phyloP scores from a whole-genome alignment of 108 stramenopile genomes.

The Aurantiochytrium sp. region DNA sequence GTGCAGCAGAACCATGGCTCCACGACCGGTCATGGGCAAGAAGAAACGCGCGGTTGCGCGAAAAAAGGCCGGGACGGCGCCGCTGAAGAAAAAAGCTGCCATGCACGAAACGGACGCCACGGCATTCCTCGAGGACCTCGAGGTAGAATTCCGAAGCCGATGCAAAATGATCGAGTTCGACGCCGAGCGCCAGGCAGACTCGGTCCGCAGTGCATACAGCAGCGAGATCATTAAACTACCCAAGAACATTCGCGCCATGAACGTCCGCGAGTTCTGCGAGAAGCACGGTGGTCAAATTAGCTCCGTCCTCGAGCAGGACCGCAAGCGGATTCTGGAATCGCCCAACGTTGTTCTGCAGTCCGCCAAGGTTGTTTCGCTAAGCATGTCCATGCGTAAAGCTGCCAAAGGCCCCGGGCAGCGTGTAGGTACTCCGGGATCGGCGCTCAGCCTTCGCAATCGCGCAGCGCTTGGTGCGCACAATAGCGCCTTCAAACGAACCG shows the following conservation, averaged over 20 bases:
- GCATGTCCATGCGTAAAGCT: constrained; percentile 10
- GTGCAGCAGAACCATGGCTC: too few relatives aligned
- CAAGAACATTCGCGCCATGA: constrained; percentile 10
- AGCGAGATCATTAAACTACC: not conserved
- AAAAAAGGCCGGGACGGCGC: not conserved
- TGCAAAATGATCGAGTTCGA: not conserved
- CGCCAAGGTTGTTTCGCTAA: not conserved
- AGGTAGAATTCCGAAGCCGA: not conserved
- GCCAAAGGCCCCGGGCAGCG: not conserved
- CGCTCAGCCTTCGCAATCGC: not conserved
- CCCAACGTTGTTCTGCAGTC: not conserved
- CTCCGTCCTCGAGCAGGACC: not conserved
- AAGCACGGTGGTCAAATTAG: not conserved
- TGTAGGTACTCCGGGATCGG: not conserved
- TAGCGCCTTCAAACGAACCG: not conserved
- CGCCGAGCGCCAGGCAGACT: not conserved
- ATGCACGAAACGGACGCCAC: not conserved
- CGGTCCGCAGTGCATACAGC: not conserved
- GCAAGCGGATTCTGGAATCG: not conserved
- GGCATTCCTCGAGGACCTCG: not conserved
- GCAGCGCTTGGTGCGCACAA: not conserved
- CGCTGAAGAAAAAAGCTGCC: not conserved
- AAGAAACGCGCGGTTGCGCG: not conserved
- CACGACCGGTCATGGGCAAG: not conserved
- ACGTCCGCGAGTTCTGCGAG: not conserved